Evolutionary conservation across 352 stramenopile species (phyloP).

Genomic region (Pythium pyrilobum): DNA sequence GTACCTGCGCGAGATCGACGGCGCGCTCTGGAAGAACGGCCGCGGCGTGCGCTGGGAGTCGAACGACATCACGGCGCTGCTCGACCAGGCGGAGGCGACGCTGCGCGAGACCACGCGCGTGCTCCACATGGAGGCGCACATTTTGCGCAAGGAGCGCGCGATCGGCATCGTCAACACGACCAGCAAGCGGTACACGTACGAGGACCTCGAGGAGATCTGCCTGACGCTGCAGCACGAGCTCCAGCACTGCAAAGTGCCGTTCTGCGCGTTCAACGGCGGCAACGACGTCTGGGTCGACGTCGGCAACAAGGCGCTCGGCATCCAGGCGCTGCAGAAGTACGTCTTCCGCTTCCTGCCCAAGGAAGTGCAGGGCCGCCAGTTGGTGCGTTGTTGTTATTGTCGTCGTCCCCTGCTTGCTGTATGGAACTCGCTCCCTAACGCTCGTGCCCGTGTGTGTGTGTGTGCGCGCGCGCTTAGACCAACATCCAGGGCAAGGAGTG

Average conservation of each 20-base stretch:
- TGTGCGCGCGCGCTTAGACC: too few relatives aligned
- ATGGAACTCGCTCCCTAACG: too few relatives aligned
- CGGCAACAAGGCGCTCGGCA: slow-evolving; percentile 94
- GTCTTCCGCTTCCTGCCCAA: slow-evolving; percentile 68
- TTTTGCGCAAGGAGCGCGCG: slow-evolving; percentile 92
- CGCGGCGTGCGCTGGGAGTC: slow-evolving; percentile 84
- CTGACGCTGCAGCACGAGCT: slow-evolving; percentile 89
- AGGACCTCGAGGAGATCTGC: slow-evolving; percentile 94
- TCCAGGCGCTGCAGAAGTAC: slow-evolving; percentile 88
- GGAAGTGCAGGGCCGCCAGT: slow-evolving; percentile 66
- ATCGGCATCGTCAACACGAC: slow-evolving; percentile 90
- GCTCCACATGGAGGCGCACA: slow-evolving; percentile 77
- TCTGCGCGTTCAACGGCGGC: slow-evolving; percentile 96
- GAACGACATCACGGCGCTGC: slow-evolving; percentile 67
- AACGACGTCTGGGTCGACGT: slow-evolving; percentile 96
- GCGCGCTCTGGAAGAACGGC: slow-evolving; percentile 71
- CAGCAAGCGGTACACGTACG: slow-evolving; percentile 76
- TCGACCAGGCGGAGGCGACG: slow-evolving; percentile 79
- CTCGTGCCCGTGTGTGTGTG: too few relatives aligned
- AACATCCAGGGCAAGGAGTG: slow-evolving; percentile 83
- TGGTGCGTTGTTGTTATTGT: slow-evolving; percentile 30
- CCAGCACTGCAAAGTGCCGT: slow-evolving; percentile 74
- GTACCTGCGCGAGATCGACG: slow-evolving; percentile 60
- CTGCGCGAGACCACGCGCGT: slow-evolving; percentile 70
- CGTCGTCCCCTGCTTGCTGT: too few relatives aligned